phyloP scores from a whole-genome alignment of 352 stramenopile genomes.

The Pythium folliculosum region DNA sequence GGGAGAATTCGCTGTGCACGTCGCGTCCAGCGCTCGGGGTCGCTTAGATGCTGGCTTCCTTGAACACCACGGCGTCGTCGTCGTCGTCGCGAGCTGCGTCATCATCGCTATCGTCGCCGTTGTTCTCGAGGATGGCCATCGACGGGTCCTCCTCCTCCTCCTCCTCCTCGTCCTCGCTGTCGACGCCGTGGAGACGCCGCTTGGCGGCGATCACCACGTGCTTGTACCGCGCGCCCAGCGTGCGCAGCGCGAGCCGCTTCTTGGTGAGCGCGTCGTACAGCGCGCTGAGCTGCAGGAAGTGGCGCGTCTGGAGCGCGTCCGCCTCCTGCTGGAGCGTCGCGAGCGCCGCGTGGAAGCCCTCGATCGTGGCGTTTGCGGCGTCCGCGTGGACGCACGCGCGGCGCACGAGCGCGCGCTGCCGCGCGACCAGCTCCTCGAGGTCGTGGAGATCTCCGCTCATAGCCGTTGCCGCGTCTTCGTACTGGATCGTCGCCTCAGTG shows the following conservation, averaged over 20 bases:
- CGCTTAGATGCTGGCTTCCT: slow-evolving; percentile 5
- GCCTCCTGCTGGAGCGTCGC: background rate
- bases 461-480: background rate
- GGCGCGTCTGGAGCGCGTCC: background rate
- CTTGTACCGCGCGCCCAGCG: background rate
- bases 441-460: background rate
- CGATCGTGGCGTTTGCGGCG: background rate
- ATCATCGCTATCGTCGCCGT: background rate
- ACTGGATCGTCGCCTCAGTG: too few species aligned
- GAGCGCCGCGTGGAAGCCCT: background rate
- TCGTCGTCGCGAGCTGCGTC: background rate
- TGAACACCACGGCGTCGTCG: background rate
- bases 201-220: background rate
- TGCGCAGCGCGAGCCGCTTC: slow-evolving; percentile 1
- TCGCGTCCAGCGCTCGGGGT: too few species aligned
- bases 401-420: background rate
- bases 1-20: background rate
- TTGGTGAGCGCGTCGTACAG: slow-evolving; percentile 3
- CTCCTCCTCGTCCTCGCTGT: background rate
- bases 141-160: background rate
- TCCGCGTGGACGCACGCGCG: background rate
- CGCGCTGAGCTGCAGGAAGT: slow-evolving; percentile 1
- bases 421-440: background rate
- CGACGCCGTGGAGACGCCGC: too few species aligned
- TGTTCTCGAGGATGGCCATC: slow-evolving; percentile 2